Conservation (phyloP, 1,284 basidiomycete genomes). For the Tausonia pullulans region DNA sequence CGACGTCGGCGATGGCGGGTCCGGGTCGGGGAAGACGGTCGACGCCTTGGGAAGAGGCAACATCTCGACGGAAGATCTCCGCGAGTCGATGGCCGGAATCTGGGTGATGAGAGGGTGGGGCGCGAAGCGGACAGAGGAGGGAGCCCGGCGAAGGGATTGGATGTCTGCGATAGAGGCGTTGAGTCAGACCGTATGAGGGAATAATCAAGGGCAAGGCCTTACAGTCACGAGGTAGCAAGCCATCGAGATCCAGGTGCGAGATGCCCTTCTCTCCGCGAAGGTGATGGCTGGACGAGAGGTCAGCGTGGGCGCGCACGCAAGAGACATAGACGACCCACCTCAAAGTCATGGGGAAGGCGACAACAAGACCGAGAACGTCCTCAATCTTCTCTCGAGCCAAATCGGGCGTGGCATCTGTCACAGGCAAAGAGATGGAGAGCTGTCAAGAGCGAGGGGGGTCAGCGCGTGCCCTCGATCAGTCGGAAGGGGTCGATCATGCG, state of each 20-base stretch:
- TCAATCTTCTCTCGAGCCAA: constrained; percentile 3
- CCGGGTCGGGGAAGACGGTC: not conserved
- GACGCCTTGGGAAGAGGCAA: not conserved
- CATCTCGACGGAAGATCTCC: constrained; percentile 4
- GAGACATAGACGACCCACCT: not conserved
- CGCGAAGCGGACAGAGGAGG: constrained; percentile 8
- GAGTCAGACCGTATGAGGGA: too few relatives aligned
- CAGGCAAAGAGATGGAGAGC: not conserved
- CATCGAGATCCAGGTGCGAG: constrained; percentile 12
- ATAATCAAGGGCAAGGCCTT: not conserved
- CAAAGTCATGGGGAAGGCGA: constrained; percentile 9
- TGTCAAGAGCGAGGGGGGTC: not conserved
- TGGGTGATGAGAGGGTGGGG: constrained; percentile 5
- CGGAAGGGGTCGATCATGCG: too few relatives aligned
- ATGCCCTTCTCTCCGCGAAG: constrained; percentile 10
- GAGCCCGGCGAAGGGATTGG: constrained; percentile 11
- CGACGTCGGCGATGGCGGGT: too few relatives aligned
- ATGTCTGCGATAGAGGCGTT: not conserved
- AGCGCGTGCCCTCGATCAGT: not conserved
- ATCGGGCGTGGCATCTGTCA: not conserved
- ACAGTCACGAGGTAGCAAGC: constrained; percentile 10
- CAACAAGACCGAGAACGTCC: constrained; percentile 7
- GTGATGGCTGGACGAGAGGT: constrained; percentile 3
- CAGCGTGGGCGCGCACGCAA: not conserved
- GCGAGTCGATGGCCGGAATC: constrained; percentile 9